Conservation (phyloP, 768 basidiomycete genomes). For the Hypholoma fasciculare region DNA sequence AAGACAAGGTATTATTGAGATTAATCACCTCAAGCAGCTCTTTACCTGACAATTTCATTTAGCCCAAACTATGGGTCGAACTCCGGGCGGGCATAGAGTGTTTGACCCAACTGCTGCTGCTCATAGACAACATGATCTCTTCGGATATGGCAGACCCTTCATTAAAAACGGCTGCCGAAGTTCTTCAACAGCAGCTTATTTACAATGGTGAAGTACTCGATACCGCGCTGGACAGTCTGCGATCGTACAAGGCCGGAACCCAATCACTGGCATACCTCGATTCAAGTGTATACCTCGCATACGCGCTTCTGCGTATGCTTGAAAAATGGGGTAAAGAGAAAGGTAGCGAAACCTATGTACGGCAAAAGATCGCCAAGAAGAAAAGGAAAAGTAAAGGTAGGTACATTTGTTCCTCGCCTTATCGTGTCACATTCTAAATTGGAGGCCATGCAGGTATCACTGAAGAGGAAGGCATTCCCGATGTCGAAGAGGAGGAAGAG, state of each 20-base stretch:
- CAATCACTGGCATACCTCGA: conserved; percentile 83
- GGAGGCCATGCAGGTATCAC: conserved; percentile 31
- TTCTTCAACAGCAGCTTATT: conserved; percentile 87
- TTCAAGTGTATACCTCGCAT: conserved; percentile 80
- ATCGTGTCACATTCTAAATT: conserved; percentile 6
- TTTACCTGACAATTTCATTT: conserved; percentile 13
- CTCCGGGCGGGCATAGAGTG: conserved; percentile 94
- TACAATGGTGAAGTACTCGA: conserved; percentile 96
- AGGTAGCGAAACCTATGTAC: conserved; percentile 74
- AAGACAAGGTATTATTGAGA: conserved; percentile 72
- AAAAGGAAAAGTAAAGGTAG: conserved; percentile 43
- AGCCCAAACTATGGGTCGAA: conserved; percentile 96
- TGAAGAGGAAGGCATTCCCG: conserved; percentile 66
- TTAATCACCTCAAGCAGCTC: conserved; percentile 6
- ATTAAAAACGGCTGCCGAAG: conserved; percentile 72
- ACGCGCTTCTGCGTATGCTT: conserved; percentile 84
- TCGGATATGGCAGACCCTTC: conserved; percentile 43
- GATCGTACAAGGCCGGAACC: conserved; percentile 78
- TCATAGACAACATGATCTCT: conserved; percentile 83
- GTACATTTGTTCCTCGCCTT: not conserved
- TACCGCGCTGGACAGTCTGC: conserved; percentile 75
- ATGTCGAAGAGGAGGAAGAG: conserved; percentile 66
- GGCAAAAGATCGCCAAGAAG: conserved; percentile 61
- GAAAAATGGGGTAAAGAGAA: conserved; percentile 83
- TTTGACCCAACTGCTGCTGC: conserved; percentile 86